phyloP scores from a whole-genome alignment of 129 eudicot species.

The Deinandra increscens region DNA sequence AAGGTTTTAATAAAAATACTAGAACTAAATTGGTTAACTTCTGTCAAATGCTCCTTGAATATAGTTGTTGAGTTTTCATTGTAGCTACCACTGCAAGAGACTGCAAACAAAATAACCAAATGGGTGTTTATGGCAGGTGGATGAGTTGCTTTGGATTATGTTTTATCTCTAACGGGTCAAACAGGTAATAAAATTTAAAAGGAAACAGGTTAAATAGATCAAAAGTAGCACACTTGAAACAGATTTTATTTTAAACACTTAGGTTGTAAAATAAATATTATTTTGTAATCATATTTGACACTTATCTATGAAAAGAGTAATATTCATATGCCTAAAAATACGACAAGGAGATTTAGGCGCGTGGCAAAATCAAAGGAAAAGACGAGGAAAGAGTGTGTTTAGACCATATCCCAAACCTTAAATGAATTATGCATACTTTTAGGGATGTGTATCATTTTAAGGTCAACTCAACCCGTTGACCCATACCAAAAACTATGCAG shows the following conservation, averaged over 20 bases:
- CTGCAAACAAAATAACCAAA: background rate
- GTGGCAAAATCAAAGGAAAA: too few species aligned
- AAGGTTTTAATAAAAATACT: slow-evolving; percentile 10
- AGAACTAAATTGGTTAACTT: slow-evolving; percentile 23
- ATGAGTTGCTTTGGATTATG: background rate
- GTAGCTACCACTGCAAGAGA: slow-evolving; percentile 3
- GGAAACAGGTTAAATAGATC: background rate
- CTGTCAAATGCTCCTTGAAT: background rate
- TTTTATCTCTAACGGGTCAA: background rate
- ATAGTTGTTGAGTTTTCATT: slow-evolving; percentile 1
- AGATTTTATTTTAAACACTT: too few species aligned
- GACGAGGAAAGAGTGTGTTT: too few species aligned
- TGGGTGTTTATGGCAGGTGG: background rate
- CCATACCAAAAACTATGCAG: background rate
- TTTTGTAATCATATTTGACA: background rate
- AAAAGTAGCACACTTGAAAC: background rate
- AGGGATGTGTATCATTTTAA: too few species aligned
- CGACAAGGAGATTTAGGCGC: too few species aligned
- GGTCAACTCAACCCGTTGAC: background rate
- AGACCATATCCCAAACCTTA: too few species aligned
- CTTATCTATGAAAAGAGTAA: background rate
- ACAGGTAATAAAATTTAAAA: background rate
- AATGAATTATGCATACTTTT: too few species aligned
- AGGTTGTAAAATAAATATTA: too few species aligned
- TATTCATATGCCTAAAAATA: background rate